A percentile compares a stretch with the other conserved stretches of the same genome.
phyloP scores from a whole-genome alignment of 2,329 filamentous ascomycete species.

The Diaporthe capsici region DNA sequence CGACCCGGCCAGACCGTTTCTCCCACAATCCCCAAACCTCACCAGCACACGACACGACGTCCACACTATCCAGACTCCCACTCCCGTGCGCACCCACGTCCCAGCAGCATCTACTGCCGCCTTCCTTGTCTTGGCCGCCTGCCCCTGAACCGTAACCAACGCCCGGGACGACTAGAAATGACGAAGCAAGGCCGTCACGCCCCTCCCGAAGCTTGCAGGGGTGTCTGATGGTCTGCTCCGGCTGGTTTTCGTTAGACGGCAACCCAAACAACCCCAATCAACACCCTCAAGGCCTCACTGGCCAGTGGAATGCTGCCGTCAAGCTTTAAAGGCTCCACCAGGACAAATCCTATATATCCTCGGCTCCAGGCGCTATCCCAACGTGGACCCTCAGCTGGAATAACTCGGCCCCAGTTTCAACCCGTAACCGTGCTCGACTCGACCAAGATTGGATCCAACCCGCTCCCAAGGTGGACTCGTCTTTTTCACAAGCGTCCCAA shows the following conservation, averaged over 20 bases:
- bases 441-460: constrained; percentile 40
- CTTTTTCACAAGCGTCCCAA: constrained; percentile 50
- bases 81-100: background rate
- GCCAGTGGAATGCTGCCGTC: constrained; percentile 47
- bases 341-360: constrained; percentile 53
- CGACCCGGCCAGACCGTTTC: constrained; percentile 32
- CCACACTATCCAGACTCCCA: background rate
- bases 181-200: constrained; percentile 37
- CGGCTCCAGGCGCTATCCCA: constrained; percentile 51
- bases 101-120: constrained; percentile 4
- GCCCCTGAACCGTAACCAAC: constrained; percentile 3
- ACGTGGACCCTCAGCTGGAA: constrained; percentile 41
- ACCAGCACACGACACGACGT: constrained; percentile 19
- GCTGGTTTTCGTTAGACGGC: constrained; percentile 41
- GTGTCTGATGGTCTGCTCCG: constrained; percentile 36
- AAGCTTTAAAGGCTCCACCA: constrained; percentile 50
- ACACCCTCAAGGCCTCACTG: constrained; percentile 7
- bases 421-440: constrained; percentile 22
- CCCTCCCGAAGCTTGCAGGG: constrained; percentile 40
- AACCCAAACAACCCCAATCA: constrained; percentile 25
- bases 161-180: constrained; percentile 24
- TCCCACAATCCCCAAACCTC: background rate
- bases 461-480: constrained; percentile 45
- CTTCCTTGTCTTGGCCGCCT: constrained; percentile 14
- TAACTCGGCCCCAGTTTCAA: constrained; percentile 43